Evolutionary conservation across 192 early-diverging fungal genomes (phyloP), one percentile per base, ranked within the genome.

Genomic region (Coemansia sp.): DNA sequence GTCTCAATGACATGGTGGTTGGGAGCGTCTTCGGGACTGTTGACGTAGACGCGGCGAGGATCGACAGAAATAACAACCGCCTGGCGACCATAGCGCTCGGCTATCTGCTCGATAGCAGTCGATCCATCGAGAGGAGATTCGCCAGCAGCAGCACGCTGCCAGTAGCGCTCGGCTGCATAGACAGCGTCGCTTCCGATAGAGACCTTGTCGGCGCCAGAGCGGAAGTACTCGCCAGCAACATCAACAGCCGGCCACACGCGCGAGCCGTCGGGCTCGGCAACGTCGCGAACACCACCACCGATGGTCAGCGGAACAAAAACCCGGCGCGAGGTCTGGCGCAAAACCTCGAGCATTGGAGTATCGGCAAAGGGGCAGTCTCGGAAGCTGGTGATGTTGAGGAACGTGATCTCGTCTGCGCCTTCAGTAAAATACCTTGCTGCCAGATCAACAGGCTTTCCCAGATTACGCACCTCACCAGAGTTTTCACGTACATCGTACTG

Each of bases 111-210:
- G 65, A 99, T 98, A 1, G 96, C 91, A 9, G 92, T 95, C 11
- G 84, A 75, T 3, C 97, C 95, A 11, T 88, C 85, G 2, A 75
- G 65, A 15, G 71, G 79, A 34, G 69, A 17, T 8, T 57, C 37
- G 3, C 83, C 79, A 2, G 68, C 62, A 0, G 79, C 80, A n/a
- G 79, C 81, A 17, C 85, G 82, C 22, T 79, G 75, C 70, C 86
- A 88, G 68, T 89, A 97, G 52, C 87, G 88, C 74, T 99, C 97
- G 5, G 95, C 93, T 3, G 94, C 94, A 78, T 95, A 98, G 6
- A 99, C 98, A n/a, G 98, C 98, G 83, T 99, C 98, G 59, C 94
- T 95, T 32, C 98, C 98, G 73, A 99, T 99, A 17, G 95, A 97
- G 7, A 99, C 95, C 81, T 99, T 99, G 83, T 99, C 98, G 3